These are phyloP conservation scores for Drechslerella coelobrocha DNA, from an alignment of 2,329 filamentous ascomycete genomes.

Conservation along the genomic window DNA sequence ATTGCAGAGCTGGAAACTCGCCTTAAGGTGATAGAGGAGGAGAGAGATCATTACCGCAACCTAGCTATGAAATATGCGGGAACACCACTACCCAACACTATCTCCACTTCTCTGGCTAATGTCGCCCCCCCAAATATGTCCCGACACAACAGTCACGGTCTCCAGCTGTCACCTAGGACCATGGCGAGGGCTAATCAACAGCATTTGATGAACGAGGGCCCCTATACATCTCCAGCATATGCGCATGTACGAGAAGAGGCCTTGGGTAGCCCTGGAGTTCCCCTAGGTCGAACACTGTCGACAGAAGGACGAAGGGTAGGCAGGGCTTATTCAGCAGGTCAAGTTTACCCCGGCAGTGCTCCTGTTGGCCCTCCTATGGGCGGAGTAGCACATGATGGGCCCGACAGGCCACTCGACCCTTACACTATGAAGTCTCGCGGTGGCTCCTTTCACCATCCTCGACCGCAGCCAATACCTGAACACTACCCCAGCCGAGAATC, in stretches of 20 bases:
- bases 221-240: conserved; percentile 47
- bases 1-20: conserved; percentile 71
- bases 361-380: conserved; percentile 34
- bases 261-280: conserved; percentile 36
- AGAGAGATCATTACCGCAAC: conserved; percentile 74
- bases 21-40: conserved; percentile 65
- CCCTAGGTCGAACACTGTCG: conserved; percentile 35
- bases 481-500: conserved; percentile 37
- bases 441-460: conserved; percentile 42
- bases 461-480: conserved; percentile 39
- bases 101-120: conserved; percentile 30
- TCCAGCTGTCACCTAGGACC: conserved; percentile 44
- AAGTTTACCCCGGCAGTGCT: conserved; percentile 43
- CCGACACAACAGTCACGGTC: conserved; percentile 36
- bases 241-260: conserved; percentile 45
- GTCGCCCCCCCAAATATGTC: conserved; percentile 8
- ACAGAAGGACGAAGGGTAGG: conserved; percentile 40
- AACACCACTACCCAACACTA: conserved; percentile 43
- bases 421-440: conserved; percentile 47
- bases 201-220: conserved; percentile 45
- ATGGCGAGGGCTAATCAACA: conserved; percentile 46
- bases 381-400: conserved; percentile 22
- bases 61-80: conserved; percentile 66
- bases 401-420: conserved; percentile 37
- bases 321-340: conserved; percentile 41